Percentiles rank a stretch among this genome's conserved stretches.
Evolutionary conservation across 495 filamentous ascomycete species (phyloP).

Genomic region (Annulohypoxylon stygium): DNA sequence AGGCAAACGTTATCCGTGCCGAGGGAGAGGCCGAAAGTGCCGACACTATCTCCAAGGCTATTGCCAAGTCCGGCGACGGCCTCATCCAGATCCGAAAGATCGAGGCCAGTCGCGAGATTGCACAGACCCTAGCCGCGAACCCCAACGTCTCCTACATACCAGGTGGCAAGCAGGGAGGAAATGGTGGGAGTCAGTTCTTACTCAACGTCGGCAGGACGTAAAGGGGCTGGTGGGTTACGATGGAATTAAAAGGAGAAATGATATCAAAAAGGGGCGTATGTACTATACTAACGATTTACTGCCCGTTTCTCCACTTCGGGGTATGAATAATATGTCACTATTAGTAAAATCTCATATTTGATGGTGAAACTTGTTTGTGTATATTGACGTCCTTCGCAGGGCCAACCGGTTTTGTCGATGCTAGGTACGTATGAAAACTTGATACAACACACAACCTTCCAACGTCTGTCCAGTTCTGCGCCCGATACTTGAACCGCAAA

Average conservation of each 20-base stretch:
- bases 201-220: conserved; percentile 63
- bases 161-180: conserved; percentile 73
- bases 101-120: conserved; percentile 97
- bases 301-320: conserved; percentile 53
- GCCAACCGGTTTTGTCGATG: not conserved
- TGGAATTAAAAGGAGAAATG: conserved; percentile 3
- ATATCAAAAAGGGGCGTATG: conserved; percentile 26
- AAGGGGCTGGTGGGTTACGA: conserved; percentile 11
- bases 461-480: too few relatives aligned
- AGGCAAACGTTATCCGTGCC: conserved; percentile 97
- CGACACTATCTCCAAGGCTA: conserved; percentile 91
- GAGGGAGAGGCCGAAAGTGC: conserved; percentile 98
- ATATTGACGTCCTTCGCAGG: conserved; percentile 6
- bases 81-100: conserved; percentile 96
- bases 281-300: conserved; percentile 40
- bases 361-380: not conserved
- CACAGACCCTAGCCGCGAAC: conserved; percentile 86
- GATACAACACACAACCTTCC: not conserved
- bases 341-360: conserved; percentile 18
- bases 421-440: not conserved
- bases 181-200: conserved; percentile 68
- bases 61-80: conserved; percentile 92
- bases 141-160: conserved; percentile 97
- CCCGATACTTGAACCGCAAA: not conserved
- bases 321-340: conserved; percentile 50